These are phyloP conservation scores for Xylaria flabelliformis DNA, from an alignment of 495 filamentous ascomycete species.

Conservation along the genomic window DNA sequence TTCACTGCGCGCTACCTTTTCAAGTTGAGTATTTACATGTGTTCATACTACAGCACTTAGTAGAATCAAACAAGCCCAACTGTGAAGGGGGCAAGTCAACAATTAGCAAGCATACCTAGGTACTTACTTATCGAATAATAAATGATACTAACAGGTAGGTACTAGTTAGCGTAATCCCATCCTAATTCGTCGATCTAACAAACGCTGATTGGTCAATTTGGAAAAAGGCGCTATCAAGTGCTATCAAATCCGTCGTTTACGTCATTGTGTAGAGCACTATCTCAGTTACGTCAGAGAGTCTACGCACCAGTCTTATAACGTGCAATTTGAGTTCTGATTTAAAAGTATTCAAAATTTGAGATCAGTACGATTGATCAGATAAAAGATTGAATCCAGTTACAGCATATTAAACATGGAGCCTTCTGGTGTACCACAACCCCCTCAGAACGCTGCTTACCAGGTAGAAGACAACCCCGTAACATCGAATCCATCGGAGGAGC, in stretches of 20 bases:
- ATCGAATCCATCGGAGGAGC: constrained; percentile 56
- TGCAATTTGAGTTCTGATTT: not conserved
- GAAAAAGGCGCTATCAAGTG: not conserved
- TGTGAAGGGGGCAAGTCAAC: not conserved
- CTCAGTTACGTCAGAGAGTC: constrained; percentile 1
- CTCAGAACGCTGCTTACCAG: constrained; percentile 58
- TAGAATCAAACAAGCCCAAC: not conserved
- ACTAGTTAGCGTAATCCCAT: not conserved
- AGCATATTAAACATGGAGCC: constrained; percentile 15
- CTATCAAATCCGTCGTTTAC: constrained; percentile 1
- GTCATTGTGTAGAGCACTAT: constrained; percentile 1
- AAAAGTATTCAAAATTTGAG: not conserved
- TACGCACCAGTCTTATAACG: not conserved
- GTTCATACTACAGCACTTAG: no score
- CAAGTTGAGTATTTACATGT: no score
- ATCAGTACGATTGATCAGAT: not conserved
- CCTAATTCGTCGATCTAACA: not conserved
- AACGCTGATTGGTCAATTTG: constrained; percentile 11
- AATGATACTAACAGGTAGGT: no score
- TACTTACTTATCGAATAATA: no score
- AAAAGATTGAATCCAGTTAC: not conserved
- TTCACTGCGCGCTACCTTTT: not conserved
- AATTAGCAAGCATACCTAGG: no score
- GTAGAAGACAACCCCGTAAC: constrained; percentile 57
- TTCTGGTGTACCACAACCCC: constrained; percentile 49